Conservation (phyloP, 2,329 filamentous ascomycete species). For the Hypoxylon sp. region DNA sequence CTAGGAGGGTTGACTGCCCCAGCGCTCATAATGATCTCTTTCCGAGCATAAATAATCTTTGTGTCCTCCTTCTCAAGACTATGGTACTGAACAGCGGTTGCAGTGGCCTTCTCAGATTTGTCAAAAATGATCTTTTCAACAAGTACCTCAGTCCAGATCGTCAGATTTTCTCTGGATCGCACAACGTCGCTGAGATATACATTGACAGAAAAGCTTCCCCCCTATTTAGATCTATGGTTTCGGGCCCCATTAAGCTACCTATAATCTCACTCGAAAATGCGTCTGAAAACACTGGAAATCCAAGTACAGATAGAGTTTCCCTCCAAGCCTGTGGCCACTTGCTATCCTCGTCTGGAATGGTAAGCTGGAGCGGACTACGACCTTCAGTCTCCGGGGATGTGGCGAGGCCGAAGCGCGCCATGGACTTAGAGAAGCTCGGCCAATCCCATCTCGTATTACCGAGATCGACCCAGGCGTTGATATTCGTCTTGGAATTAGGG, state of each 20-base stretch:
- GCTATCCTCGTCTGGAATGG: background rate
- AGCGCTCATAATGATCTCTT: constrained; percentile 23
- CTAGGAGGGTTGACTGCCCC: constrained; percentile 21
- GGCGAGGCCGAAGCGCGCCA: no score
- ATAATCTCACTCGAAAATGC: constrained; percentile 45
- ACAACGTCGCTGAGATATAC: constrained; percentile 46
- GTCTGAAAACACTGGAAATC: constrained; percentile 40
- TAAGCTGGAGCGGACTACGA: no score
- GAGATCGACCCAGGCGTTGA: no score
- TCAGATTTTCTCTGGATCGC: constrained; percentile 46
- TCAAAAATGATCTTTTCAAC: constrained; percentile 49
- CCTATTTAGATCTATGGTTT: constrained; percentile 48
- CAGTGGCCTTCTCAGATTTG: constrained; percentile 34
- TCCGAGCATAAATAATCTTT: constrained; percentile 10
- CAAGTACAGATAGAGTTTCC: constrained; percentile 43
- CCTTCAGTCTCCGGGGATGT: no score
- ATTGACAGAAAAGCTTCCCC: constrained; percentile 48
- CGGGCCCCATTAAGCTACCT: constrained; percentile 29
- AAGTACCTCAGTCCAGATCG: constrained; percentile 45
- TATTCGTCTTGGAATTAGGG: no score
- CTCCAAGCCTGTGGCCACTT: constrained; percentile 40
- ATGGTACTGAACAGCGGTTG: constrained; percentile 43
- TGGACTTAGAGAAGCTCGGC: no score
- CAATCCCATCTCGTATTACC: no score
- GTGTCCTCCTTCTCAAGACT: background rate